phyloP scores from a whole-genome alignment of 257 asterid species.

The Leonotis leonurus region DNA sequence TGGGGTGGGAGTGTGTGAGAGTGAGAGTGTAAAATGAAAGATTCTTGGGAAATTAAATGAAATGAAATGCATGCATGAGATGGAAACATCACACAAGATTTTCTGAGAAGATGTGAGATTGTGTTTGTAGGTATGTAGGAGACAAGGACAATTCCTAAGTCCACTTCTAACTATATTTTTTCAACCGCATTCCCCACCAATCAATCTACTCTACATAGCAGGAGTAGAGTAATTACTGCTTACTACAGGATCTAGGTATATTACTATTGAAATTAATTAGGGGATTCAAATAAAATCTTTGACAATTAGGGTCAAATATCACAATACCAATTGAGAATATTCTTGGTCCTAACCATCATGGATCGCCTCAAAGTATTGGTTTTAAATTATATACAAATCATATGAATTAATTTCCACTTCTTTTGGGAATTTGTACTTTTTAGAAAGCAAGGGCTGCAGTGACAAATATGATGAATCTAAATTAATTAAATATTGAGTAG shows the following conservation, averaged over 20 bases:
- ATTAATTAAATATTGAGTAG: no score
- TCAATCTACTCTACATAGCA: not conserved
- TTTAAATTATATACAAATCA: not conserved
- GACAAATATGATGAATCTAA: no score
- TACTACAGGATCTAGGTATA: no score
- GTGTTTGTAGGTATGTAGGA: constrained; percentile 26
- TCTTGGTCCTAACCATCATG: not conserved
- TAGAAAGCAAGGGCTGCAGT: no score
- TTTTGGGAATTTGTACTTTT: no score
- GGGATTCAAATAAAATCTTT: constrained; percentile 16
- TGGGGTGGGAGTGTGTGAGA: not conserved
- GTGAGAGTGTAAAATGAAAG: no score
- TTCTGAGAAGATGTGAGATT: constrained; percentile 26
- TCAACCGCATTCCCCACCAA: not conserved
- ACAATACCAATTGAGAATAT: not conserved
- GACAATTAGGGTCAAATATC: constrained; percentile 7
- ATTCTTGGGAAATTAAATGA: no score
- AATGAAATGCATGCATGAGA: no score
- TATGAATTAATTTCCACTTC: no score
- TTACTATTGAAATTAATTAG: no score
- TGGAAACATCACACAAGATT: constrained; percentile 33
- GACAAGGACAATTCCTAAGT: constrained; percentile 22
- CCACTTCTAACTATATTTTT: constrained; percentile 18
- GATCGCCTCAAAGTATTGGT: not conserved
- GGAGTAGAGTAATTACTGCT: not conserved